Percentiles rank a stretch among this genome's conserved stretches.
Conservation (phyloP, 208 protist species). For the Leishmania tarentolae region DNA sequence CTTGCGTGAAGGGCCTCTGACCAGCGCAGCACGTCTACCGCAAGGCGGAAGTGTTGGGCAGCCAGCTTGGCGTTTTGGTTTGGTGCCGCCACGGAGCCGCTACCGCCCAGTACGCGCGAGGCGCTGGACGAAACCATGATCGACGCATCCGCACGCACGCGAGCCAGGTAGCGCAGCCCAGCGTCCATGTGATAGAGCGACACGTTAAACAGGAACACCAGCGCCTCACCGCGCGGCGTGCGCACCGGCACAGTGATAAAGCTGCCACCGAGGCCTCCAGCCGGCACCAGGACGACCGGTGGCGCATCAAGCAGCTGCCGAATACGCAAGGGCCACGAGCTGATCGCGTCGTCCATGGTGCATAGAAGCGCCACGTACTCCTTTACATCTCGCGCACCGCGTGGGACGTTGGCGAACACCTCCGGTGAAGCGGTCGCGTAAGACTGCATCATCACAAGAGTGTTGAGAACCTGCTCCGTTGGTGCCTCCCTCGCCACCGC, state of each 20-base stretch:
- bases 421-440: conserved; percentile 40
- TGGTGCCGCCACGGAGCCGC: conserved; percentile 23
- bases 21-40: conserved; percentile 34
- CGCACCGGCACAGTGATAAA: conserved; percentile 13
- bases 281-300: conserved; percentile 16
- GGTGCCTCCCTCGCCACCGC: conserved; percentile 23
- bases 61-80: conserved; percentile 59
- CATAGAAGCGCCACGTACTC: conserved; percentile 48
- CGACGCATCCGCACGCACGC: conserved; percentile 32
- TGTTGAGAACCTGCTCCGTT: conserved; percentile 22
- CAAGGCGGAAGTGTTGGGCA: conserved; percentile 44
- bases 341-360: conserved; percentile 44
- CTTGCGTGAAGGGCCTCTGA: conserved; percentile 30
- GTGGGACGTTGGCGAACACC: conserved; percentile 37
- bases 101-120: conserved; percentile 16
- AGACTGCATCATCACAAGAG: conserved; percentile 51
- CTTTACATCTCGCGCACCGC: conserved; percentile 35
- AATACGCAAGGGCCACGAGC: conserved; percentile 48
- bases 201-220: conserved; percentile 69
- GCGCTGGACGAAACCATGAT: conserved; percentile 3
- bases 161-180: conserved; percentile 45
- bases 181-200: conserved; percentile 44
- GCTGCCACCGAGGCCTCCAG: conserved; percentile 14
- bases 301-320: conserved; percentile 36
- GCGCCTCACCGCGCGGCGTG: conserved; percentile 45